Evolutionary conservation across 2,329 filamentous ascomycete genomes (phyloP).

Genomic region (Fusarium ramigenum): DNA sequence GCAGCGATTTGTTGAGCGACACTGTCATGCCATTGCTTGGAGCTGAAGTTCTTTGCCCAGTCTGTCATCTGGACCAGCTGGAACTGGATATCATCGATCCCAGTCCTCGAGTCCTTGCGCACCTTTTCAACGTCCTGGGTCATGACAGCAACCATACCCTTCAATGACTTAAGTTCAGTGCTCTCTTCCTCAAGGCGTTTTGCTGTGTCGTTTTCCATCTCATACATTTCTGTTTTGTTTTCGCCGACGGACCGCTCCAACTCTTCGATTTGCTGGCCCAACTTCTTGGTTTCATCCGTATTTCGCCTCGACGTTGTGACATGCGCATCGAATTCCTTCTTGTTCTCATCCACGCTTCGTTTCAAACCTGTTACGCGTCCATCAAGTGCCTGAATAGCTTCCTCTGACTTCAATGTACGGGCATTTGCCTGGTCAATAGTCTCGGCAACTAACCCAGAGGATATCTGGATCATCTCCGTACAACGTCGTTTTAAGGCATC

Average conservation of each 20-base stretch:
- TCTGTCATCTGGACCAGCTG: constrained; percentile 53
- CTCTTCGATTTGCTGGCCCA: neutral
- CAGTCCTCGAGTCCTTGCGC: constrained; percentile 38
- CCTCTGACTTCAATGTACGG: constrained; percentile 13
- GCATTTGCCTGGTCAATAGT: constrained; percentile 36
- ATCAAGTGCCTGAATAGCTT: constrained; percentile 7
- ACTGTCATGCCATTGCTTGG: constrained; percentile 52
- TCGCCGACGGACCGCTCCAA: neutral
- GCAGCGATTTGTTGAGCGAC: constrained; percentile 52
- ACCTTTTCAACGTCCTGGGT: neutral
- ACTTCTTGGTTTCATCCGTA: neutral
- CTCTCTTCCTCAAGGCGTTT: constrained; percentile 5
- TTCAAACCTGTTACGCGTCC: constrained; percentile 1
- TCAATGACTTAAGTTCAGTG: neutral
- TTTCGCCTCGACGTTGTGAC: neutral
- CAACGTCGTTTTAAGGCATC: constrained; percentile 6
- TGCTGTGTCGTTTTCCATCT: neutral
- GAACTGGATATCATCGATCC: constrained; percentile 47
- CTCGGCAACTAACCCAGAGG: constrained; percentile 23
- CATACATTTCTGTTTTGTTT: neutral
- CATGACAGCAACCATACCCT: neutral
- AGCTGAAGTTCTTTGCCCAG: constrained; percentile 61
- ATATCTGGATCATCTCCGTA: neutral
- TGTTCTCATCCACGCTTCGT: neutral
- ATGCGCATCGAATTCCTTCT: neutral